Conservation (phyloP, 192 early-diverging fungal species). For the Coemansia sp. region DNA sequence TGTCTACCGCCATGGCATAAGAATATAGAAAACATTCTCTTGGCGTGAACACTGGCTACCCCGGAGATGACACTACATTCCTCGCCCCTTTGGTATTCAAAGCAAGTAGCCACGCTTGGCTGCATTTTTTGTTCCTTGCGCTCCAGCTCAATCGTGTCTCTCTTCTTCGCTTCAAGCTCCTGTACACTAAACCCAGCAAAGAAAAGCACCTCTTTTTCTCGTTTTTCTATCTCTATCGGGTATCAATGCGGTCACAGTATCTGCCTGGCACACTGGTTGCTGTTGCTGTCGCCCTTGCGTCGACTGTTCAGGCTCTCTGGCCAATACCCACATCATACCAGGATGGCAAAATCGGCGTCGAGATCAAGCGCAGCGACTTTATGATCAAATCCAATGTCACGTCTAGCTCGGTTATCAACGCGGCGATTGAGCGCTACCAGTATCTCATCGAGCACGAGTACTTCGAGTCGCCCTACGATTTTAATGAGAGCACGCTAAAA, state of each 20-base stretch:
- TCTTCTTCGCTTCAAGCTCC: not conserved
- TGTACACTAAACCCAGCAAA: no score
- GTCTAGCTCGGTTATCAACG: slow-evolving; percentile 56
- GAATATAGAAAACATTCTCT: slow-evolving; percentile 7
- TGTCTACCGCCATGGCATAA: not conserved
- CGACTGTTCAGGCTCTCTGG: slow-evolving; percentile 22
- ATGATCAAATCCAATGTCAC: slow-evolving; percentile 63
- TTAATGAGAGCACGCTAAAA: slow-evolving; percentile 45
- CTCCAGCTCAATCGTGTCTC: not conserved
- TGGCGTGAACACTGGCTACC: not conserved
- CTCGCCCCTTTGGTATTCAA: not conserved
- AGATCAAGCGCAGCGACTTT: slow-evolving; percentile 55
- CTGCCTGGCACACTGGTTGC: not conserved
- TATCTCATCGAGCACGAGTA: slow-evolving; percentile 57
- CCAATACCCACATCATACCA: slow-evolving; percentile 31
- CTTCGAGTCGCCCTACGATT: slow-evolving; percentile 53
- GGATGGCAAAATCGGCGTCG: slow-evolving; percentile 52
- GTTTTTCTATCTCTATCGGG: not conserved
- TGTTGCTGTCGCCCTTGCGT: slow-evolving; percentile 2
- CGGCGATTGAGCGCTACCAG: slow-evolving; percentile 58
- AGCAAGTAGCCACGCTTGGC: not conserved
- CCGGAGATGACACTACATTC: not conserved
- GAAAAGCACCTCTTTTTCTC: not conserved
- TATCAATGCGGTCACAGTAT: slow-evolving; percentile 8
- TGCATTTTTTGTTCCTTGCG: not conserved